A percentile compares a stretch with the other conserved stretches of the same genome.
Conservation (phyloP, 345 rosid genomes). For the Anastatica hierochuntica region DNA sequence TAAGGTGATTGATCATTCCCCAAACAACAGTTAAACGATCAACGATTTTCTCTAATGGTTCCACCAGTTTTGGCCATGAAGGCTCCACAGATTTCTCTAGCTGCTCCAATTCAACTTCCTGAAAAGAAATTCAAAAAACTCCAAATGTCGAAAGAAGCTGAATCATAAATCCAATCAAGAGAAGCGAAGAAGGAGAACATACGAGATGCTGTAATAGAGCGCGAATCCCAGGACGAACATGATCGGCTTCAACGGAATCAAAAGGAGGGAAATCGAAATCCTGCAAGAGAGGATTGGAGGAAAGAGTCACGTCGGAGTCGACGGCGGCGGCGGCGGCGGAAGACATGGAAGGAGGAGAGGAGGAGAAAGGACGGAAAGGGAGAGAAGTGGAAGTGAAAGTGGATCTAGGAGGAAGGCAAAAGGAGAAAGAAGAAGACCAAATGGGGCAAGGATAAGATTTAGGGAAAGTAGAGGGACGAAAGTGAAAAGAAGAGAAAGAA, state of each 20-base stretch:
- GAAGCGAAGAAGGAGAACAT: not conserved
- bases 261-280: slow-evolving; percentile 76
- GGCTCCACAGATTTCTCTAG: slow-evolving; percentile 66
- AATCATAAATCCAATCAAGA: not conserved
- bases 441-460: slow-evolving; percentile 46
- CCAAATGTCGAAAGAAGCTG: not conserved
- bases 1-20: slow-evolving; percentile 77
- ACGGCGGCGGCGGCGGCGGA: too few species aligned
- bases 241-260: slow-evolving; percentile 52
- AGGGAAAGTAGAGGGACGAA: slow-evolving; percentile 18
- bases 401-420: slow-evolving; percentile 27
- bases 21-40: slow-evolving; percentile 62
- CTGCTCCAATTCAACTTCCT: slow-evolving; percentile 74
- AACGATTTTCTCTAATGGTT: slow-evolving; percentile 78
- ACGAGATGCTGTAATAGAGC: slow-evolving; percentile 59
- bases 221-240: slow-evolving; percentile 72
- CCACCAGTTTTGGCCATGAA: slow-evolving; percentile 80
- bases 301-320: too few species aligned
- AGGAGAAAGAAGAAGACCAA: slow-evolving; percentile 22
- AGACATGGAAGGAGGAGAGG: slow-evolving; percentile 28
- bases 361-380: slow-evolving; percentile 8
- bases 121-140: not conserved
- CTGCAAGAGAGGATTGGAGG: slow-evolving; percentile 57
- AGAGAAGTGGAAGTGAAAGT: slow-evolving; percentile 11
- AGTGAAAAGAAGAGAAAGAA: slow-evolving; percentile 26